These are phyloP conservation scores for Hemisphaericaspora xylanilytica DNA, from an alignment of 1,139 yeast genomes.

Conservation along the genomic window DNA sequence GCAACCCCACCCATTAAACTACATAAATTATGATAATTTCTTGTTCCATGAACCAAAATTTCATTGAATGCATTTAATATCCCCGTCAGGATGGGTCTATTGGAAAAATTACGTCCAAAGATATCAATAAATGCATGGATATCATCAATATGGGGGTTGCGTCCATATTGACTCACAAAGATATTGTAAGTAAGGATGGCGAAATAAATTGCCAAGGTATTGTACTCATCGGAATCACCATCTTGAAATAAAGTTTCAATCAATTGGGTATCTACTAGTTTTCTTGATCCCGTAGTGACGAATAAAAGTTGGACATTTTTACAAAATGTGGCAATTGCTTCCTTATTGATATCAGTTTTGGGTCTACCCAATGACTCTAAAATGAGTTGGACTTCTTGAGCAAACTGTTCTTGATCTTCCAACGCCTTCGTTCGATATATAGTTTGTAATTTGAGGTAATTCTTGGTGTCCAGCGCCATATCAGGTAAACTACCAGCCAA, in stretches of 20 bases:
- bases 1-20: conserved; percentile 73
- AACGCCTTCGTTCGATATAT: conserved; percentile 59
- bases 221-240: conserved; percentile 19
- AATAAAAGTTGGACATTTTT: conserved; percentile 49
- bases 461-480: conserved; percentile 76
- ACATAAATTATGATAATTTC: conserved; percentile 32
- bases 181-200: conserved; percentile 32
- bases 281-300: conserved; percentile 36
- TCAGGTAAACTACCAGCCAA: conserved; percentile 79
- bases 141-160: conserved; percentile 22
- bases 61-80: conserved; percentile 28
- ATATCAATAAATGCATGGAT: conserved; percentile 19
- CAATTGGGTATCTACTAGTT: conserved; percentile 17
- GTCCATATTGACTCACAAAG: conserved; percentile 18
- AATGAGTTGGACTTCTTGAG: conserved; percentile 28
- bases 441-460: conserved; percentile 56
- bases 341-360: conserved; percentile 28
- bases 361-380: conserved; percentile 22
- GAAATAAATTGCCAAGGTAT: conserved; percentile 33
- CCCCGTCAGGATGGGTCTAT: conserved; percentile 10
- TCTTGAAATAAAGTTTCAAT: conserved; percentile 20
- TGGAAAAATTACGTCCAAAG: conserved; percentile 15
- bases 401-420: conserved; percentile 46
- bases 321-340: conserved; percentile 52
- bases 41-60: conserved; percentile 28